Base-by-base conservation (phyloP, 2,329 filamentous ascomycete genomes). In the Alternaria tenuissima region DNA sequence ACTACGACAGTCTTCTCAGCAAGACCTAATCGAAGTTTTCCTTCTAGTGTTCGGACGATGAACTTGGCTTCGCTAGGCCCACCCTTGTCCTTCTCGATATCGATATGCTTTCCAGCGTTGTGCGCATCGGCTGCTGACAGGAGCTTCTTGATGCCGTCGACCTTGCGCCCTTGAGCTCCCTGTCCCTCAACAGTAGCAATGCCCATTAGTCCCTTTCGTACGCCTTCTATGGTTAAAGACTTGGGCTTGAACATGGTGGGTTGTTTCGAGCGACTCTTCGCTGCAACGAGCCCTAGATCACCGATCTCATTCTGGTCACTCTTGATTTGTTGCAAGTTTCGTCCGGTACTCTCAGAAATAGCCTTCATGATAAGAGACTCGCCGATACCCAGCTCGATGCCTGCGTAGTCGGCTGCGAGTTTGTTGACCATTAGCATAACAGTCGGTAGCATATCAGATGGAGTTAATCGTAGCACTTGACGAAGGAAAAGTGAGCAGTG, bases 341-440 rank as follows among this genome's bases (percentile, higher is more conserved):
- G 89, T 9, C 95, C 95, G 0, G 95, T 99, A 30, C 90, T 91
- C 81, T 98, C 94, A 11, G 94, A 94, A 73, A 99, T 96, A 5
- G 95, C 92, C 78, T 98, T 99, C 94, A 98, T 98, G 72, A 99
- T 97, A 28, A 99, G 81, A 0, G 94, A 98, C 80, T 99, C 95
- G 57, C 95, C 95, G 70, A 99, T 99, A n/a, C 95, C 95, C 30
- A 99, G 85, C 79, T 99, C 95, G 64, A 99, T 94, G 20, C 95
- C 95, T 43, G 94, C 91, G 77, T 97, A 99, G 74, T 99, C 95
- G 3, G 95, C 94, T 3, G 95, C 95, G 26, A 99, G 87, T 78
- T 98, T 98, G 81, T 97, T 97, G 78, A 97, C 92, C 95, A 99
- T 98, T 30, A 99, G 87, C 64, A 97, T 85, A 24, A 98, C 89